phyloP scores from a whole-genome alignment of 495 filamentous ascomycete genomes.

The Trichoderma virens region DNA sequence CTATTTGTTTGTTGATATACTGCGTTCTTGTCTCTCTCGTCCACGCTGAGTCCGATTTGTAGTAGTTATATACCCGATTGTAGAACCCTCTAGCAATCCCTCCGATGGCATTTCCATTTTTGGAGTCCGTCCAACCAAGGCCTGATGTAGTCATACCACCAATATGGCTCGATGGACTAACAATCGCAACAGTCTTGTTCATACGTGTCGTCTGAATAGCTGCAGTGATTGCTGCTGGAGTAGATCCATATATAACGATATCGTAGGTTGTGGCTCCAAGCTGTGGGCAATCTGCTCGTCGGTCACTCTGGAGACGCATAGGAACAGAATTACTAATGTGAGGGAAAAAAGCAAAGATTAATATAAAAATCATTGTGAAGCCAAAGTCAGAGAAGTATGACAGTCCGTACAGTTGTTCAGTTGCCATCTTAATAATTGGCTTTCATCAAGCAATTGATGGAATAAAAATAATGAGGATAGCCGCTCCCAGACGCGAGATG shows the following conservation, averaged over 20 bases:
- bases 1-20: not conserved
- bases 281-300: not conserved
- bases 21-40: not conserved
- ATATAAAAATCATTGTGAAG: not conserved
- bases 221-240: not conserved
- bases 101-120: not conserved
- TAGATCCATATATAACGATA: not conserved
- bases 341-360: not conserved
- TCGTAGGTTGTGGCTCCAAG: not conserved
- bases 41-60: not conserved
- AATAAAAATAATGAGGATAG: not conserved
- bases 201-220: not conserved
- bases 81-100: not conserved
- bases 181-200: not conserved
- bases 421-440: not conserved
- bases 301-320: not conserved
- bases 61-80: not conserved
- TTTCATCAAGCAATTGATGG: not conserved
- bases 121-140: constrained; percentile 1
- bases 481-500: not conserved
- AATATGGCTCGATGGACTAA: not conserved
- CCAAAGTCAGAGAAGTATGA: not conserved
- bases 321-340: not conserved
- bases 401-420: not conserved
- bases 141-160: not conserved